Evolutionary conservation across 1,284 basidiomycete species (phyloP).

Genomic region (Rhodotorula sp.): DNA sequence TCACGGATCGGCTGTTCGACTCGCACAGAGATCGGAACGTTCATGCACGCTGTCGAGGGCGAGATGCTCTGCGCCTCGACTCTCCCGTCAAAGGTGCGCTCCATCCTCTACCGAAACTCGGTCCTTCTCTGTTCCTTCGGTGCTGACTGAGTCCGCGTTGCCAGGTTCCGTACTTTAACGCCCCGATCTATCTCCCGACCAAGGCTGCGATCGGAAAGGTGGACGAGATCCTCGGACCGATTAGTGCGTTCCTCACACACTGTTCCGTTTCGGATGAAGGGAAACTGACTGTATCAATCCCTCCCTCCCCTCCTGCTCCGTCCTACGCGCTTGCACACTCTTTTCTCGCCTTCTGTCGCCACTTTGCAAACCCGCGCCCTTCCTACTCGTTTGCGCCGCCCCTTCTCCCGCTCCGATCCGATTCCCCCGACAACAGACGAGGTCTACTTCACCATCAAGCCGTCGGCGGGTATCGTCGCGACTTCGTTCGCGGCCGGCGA

Average conservation of each 20-base stretch:
- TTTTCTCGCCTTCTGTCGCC: too few species aligned
- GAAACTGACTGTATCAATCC: too few species aligned
- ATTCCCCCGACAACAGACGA: slow-evolving; percentile 58
- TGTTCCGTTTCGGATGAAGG: not conserved
- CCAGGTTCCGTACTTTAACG: slow-evolving; percentile 93
- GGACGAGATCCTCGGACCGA: slow-evolving; percentile 94
- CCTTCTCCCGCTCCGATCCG: not conserved
- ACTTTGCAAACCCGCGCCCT: not conserved
- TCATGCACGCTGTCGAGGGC: slow-evolving; percentile 92
- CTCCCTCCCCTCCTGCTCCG: too few species aligned
- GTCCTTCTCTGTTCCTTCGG: not conserved
- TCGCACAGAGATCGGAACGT: slow-evolving; percentile 57
- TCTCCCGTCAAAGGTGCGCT: slow-evolving; percentile 69
- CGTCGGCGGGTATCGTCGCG: slow-evolving; percentile 94
- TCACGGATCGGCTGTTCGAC: not conserved
- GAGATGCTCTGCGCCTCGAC: slow-evolving; percentile 94
- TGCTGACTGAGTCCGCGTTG: not conserved
- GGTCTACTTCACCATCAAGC: slow-evolving; percentile 97
- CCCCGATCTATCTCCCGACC: slow-evolving; percentile 97
- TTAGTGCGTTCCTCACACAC: slow-evolving; percentile 55
- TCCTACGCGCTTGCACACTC: too few species aligned
- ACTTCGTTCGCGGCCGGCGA: slow-evolving; percentile 95
- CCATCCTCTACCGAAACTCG: not conserved
- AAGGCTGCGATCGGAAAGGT: slow-evolving; percentile 95
- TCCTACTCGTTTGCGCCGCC: not conserved